These are phyloP conservation scores for Protea cynaroides DNA, from an alignment of 164 flowering plant species.

Conservation along the genomic window DNA sequence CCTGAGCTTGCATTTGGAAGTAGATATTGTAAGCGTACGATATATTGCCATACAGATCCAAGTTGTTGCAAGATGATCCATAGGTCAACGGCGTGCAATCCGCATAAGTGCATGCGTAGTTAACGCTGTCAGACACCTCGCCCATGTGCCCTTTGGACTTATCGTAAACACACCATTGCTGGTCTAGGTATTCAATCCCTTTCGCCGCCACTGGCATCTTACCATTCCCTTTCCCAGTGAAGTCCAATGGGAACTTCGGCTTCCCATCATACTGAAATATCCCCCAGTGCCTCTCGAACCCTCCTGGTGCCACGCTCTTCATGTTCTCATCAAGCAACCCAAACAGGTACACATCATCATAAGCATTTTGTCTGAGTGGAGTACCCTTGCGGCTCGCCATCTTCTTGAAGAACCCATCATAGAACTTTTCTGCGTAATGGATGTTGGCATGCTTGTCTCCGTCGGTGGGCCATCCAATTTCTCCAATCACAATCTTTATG, in stretches of 20 bases:
- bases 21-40: slow-evolving; percentile 86
- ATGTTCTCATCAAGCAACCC: slow-evolving; percentile 70
- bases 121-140: slow-evolving; percentile 29
- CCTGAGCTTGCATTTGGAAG: slow-evolving; percentile 66
- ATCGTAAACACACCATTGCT: slow-evolving; percentile 60
- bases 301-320: slow-evolving; percentile 78
- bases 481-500: slow-evolving; percentile 69
- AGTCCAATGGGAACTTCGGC: slow-evolving; percentile 71
- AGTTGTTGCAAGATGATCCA: slow-evolving; percentile 52
- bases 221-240: slow-evolving; percentile 54
- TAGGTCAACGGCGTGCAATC: slow-evolving; percentile 73
- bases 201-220: slow-evolving; percentile 45
- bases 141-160: slow-evolving; percentile 21
- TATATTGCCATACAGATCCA: slow-evolving; percentile 45
- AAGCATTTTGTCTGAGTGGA: slow-evolving; percentile 53
- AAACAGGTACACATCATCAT: slow-evolving; percentile 67
- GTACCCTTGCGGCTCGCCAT: slow-evolving; percentile 64
- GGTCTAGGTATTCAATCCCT: slow-evolving; percentile 48
- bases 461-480: slow-evolving; percentile 95
- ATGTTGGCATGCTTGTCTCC: slow-evolving; percentile 57
- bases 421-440: slow-evolving; percentile 50
- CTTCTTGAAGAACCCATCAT: slow-evolving; percentile 67
- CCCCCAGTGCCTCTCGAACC: slow-evolving; percentile 96
- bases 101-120: slow-evolving; percentile 56
- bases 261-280: slow-evolving; percentile 70